A percentile compares a stretch with the other conserved stretches of the same genome.
Evolutionary conservation across 352 stramenopile genomes (phyloP).

Genomic region (Phytophthora sp.): DNA sequence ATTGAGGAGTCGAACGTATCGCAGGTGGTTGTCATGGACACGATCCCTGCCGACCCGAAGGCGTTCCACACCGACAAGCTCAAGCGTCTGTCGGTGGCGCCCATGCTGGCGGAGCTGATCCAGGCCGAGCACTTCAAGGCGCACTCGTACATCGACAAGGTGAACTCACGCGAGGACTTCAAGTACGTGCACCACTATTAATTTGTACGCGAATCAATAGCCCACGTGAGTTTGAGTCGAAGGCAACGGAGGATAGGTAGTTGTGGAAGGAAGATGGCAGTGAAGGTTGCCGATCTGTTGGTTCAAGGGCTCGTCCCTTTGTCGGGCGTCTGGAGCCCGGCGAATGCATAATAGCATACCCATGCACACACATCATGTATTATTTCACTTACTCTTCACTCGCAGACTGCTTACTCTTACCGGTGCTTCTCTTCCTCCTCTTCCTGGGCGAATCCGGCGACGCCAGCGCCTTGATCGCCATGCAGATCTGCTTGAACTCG

Average conservation of each 20-base stretch:
- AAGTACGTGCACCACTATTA: constrained; percentile 89
- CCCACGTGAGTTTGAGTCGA: neutral
- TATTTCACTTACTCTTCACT: constrained; percentile 41
- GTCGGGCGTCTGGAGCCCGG: constrained; percentile 11
- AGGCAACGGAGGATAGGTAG: constrained; percentile 19
- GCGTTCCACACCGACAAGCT: constrained; percentile 83
- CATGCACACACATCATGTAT: constrained; percentile 31
- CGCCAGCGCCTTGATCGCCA: constrained; percentile 38
- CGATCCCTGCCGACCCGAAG: constrained; percentile 71
- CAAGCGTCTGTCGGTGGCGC: constrained; percentile 87
- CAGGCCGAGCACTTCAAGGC: constrained; percentile 92
- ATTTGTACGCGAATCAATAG: constrained; percentile 17
- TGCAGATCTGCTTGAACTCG: constrained; percentile 53
- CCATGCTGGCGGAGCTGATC: constrained; percentile 91
- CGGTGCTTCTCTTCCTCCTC: constrained; percentile 24
- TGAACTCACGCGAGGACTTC: constrained; percentile 85
- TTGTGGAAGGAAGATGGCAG: constrained; percentile 20
- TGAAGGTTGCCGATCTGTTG: constrained; percentile 20
- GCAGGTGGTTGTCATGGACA: constrained; percentile 92
- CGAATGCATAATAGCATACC: constrained; percentile 34
- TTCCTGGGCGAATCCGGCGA: constrained; percentile 29
- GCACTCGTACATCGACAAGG: constrained; percentile 90
- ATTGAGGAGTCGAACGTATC: constrained; percentile 85
- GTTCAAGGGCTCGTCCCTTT: constrained; percentile 6
- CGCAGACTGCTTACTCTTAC: constrained; percentile 27